Evolutionary conservation across 352 stramenopile genomes (phyloP), one percentile per base, ranked within the genome.

Genomic region (Phytophthora boehmeriae): DNA sequence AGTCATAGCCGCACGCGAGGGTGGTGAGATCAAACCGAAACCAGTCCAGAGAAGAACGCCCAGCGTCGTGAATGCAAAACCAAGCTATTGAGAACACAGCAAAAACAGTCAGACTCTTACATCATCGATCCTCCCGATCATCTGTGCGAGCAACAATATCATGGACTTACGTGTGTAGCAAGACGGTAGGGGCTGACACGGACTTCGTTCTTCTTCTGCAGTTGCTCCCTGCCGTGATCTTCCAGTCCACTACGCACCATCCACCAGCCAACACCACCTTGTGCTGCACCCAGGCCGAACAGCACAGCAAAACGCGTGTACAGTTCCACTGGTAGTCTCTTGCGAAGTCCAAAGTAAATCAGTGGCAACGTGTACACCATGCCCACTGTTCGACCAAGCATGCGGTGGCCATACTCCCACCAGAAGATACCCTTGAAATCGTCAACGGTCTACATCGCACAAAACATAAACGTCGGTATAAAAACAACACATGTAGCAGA

Each of bases 381-480:
- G 1, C 97, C 97, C 5, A 99, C 87, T 1, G 88, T 86, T 43
- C 98, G 83, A 14, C 98, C 98, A 14, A 99, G 88, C 97, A 99
- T 99, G 17, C 98, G 86, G 82, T 99, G 98, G 30, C 96, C 90
- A 52, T 97, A 98, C 68, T 98, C 92, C 92, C 88, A 97, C 39
- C 85, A 98, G 61, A 97, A 99, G 66, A 99, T 99, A 20, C 83
- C 89, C 82, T 99, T 99, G 76, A 99, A 99, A 44, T 99, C 98
- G 2, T 98, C 94, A 47, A 99, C 57, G 10, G 89, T 98, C 97
- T 92, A 67, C 13, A 34, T 2, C 41, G 19, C 49, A 48, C 8
- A 65, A 17, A 27, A 19, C 22, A 49, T 59, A 11, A 54, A 8
- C 11, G 42, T 23, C 27, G 32, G 30, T 19, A 20, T 5, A 48